Percentiles rank a stretch among this genome's conserved stretches.
These are phyloP conservation scores for Botrytis elliptica DNA, from an alignment of 2,329 filamentous ascomycete genomes.

Conservation along the genomic window DNA sequence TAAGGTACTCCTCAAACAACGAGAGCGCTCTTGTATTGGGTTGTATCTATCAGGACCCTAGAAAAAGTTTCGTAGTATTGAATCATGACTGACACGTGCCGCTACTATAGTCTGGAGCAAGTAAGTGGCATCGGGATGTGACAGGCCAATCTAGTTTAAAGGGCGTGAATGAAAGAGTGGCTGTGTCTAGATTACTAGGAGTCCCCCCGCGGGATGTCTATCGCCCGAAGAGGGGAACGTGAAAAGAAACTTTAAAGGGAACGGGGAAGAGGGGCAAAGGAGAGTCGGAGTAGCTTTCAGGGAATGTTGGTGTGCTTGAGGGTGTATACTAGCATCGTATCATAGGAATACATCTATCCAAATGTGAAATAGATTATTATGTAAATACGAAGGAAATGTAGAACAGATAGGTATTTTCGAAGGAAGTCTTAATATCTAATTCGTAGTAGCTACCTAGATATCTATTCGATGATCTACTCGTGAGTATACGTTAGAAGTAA, in stretches of 20 bases:
- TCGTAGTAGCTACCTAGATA: background rate
- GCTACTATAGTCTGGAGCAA: background rate
- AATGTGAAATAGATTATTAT: too few relatives aligned
- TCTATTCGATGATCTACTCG: background rate
- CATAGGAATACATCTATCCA: background rate
- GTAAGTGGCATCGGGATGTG: background rate
- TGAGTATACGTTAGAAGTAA: background rate
- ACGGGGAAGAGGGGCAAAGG: background rate
- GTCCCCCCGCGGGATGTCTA: background rate
- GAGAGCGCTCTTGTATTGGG: background rate
- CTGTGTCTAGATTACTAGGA: background rate
- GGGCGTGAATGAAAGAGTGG: background rate
- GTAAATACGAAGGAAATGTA: background rate
- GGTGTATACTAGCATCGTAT: background rate
- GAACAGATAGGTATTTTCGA: background rate
- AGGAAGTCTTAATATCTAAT: background rate
- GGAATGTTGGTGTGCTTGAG: background rate
- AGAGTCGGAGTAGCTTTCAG: background rate
- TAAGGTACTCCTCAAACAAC: too few relatives aligned
- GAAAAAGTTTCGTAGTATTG: background rate
- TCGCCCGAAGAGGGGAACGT: background rate
- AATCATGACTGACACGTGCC: background rate
- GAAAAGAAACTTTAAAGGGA: background rate
- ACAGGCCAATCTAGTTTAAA: background rate
- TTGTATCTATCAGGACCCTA: background rate